phyloP scores from a whole-genome alignment of 176 grass and related monocot genomes.

The Musa troglodytarum region DNA sequence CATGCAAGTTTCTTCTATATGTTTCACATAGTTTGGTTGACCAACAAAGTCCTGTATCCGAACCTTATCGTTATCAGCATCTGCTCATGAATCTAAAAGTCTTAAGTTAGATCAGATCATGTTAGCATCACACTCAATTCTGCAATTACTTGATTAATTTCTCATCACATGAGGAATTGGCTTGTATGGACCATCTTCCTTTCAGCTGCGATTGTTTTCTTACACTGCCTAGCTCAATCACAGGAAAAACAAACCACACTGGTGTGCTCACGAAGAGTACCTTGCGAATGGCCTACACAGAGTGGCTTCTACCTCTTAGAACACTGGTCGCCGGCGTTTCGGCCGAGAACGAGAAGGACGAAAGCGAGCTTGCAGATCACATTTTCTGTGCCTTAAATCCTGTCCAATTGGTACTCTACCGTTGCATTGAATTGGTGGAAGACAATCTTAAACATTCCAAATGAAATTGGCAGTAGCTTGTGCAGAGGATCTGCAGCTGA shows the following conservation, averaged over 20 bases:
- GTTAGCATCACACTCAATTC: not conserved
- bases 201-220: not conserved
- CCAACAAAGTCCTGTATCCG: too few species aligned
- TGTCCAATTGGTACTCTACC: constrained; percentile 56
- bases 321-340: constrained; percentile 30
- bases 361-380: constrained; percentile 26
- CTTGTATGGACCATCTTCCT: not conserved
- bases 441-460: constrained; percentile 33
- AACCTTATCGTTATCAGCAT: too few species aligned
- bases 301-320: constrained; percentile 77
- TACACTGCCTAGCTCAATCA: not conserved
- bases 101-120: too few species aligned
- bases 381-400: constrained; percentile 57
- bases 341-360: constrained; percentile 36
- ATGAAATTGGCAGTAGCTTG: not conserved
- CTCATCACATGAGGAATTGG: not conserved
- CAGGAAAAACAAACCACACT: constrained; percentile 33
- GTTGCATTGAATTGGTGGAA: constrained; percentile 83
- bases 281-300: constrained; percentile 43
- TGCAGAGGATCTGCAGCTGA: not conserved
- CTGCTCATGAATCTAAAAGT: too few species aligned
- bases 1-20: too few species aligned
- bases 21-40: too few species aligned
- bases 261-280: constrained; percentile 37
- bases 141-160: not conserved